Evolutionary conservation across 106 monocot genomes (phyloP).

Genomic region (Alisma plantagoaquatica): DNA sequence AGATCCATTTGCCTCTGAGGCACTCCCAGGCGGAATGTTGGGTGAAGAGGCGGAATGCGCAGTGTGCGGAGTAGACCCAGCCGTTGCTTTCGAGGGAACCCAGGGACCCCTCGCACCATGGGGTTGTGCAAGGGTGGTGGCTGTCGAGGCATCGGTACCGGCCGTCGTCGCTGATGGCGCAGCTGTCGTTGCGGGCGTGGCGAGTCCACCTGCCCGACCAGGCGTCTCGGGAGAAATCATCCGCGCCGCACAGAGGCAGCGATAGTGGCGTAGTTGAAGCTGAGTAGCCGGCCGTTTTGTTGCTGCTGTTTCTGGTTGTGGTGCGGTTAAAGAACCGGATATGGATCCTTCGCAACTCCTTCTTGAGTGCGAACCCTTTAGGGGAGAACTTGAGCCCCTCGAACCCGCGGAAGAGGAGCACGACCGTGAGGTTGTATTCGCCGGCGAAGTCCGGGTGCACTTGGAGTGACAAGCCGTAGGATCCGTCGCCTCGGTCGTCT

Average conservation of each 20-base stretch:
- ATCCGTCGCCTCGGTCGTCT: conserved; percentile 64
- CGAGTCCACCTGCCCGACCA: conserved; percentile 98
- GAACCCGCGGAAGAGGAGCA: conserved; percentile 72
- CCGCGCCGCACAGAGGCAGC: conserved; percentile 26
- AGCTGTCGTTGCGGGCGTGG: conserved; percentile 31
- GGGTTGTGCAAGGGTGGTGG: conserved; percentile 29
- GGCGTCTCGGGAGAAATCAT: conserved; percentile 23
- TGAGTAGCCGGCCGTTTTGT: background rate
- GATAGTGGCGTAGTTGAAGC: conserved; percentile 9
- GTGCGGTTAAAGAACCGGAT: conserved; percentile 41
- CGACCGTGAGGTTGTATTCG: conserved; percentile 44
- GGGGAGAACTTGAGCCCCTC: conserved; percentile 64
- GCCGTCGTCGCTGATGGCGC: conserved; percentile 38
- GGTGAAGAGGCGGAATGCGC: conserved; percentile 54
- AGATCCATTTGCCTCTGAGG: conserved; percentile 60
- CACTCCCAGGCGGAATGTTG: conserved; percentile 50
- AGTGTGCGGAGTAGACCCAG: conserved; percentile 95
- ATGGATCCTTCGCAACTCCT: conserved; percentile 31
- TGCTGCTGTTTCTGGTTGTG: no score
- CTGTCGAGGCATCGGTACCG: conserved; percentile 64
- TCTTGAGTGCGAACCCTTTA: conserved; percentile 32
- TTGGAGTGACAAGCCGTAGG: conserved; percentile 62
- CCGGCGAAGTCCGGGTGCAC: conserved; percentile 58
- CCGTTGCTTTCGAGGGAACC: conserved; percentile 85
- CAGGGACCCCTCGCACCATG: conserved; percentile 74